Evolutionary conservation across 306 rosid genomes (phyloP), one percentile per base, ranked within the genome.

Genomic region (Oemleria cerasiformis): DNA sequence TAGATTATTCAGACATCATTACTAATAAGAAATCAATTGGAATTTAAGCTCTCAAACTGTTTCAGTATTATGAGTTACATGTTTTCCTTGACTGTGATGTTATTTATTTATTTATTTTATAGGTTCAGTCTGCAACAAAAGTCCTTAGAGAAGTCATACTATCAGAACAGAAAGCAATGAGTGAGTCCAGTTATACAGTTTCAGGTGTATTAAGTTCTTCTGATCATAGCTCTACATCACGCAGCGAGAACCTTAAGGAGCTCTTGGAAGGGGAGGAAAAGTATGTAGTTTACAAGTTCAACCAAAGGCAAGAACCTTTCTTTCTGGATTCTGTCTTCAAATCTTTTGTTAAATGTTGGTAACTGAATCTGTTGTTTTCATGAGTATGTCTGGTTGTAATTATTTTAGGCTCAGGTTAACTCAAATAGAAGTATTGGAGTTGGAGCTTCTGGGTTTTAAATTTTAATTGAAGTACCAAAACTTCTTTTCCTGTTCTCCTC

Each of bases 171-270:
- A 81, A 63, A 75, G 82, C 86, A 73, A 72, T 79, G 43, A 70
- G 79, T 12, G 84, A 82, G 51, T 91, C 75, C 59, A 79, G 78
- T 81, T 85, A 89, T 72, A 74, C 79, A 51, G 98, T 89, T 79
- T 91, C 96, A 45, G 95, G 86, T 25, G 84, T 94, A 73, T 84
- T 94, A 69, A 86, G 80, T 71, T 94, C 87, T 39, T 83, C 98
- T 69, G 78, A 86, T 76, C 72, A 21, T 59, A 71, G 81, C 71
- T 10, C 48, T 69, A 77, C 90, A 70, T 87, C 90, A 1, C 81
- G 95, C 55, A 71, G 86, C 63, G 84, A 77, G 80, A 84, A 74
- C 82, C 94, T 94, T 34, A 80, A 84, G 65, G 82, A 80, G 70
- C 77, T 94, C 48, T 38, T 94, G 80, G 87, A 73, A 43, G 92